Base-by-base conservation (phyloP, 2,329 filamentous ascomycete genomes). In the Aureobasidium melanogenum region DNA sequence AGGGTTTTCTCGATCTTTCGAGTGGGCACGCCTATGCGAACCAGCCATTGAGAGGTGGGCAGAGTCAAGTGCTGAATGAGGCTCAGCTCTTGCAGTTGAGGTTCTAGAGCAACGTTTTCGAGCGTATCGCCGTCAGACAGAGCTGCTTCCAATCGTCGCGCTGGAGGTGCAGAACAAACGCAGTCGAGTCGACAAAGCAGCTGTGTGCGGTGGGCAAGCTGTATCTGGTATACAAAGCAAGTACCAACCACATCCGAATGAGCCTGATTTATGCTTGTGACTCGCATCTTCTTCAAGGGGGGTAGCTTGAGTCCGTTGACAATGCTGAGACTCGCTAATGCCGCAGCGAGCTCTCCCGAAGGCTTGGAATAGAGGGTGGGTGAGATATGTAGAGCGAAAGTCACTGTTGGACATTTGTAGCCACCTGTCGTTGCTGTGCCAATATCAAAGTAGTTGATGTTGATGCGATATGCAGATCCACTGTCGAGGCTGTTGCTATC, bases 191-290 rank as follows among this genome's bases (percentile, higher is more conserved):
- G n/a, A n/a, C n/a, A n/a, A 9, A 60, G 28, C 1, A 72, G 61
- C 15, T 64, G 64, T 1, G 73, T 65, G 7, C 57, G 66, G 41
- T 69, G 64, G 5, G 64, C 57, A 41, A 75, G 72, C 1, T 55
- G 61, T 3, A 73, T 54, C 22, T 76, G 76, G 65, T 84, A 85
- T 0, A 82, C 78, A 50, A 82, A 77, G 63, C 79, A 82, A 43
- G 72, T 74, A 2, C 76, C 75, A 1, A 75, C 73, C 41, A 77
- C 74, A n/a, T 67, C 68, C 12, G 68, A 67, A 60, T 80, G 74
- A 0, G 65, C 55, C 2, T 63, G 64, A 59, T 75, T 71, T 48
- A 81, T 66, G 30, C 65, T 68, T 6, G 73, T 70, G 8, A 77
- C 66, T 32, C 75, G 61, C 63, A 60, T 47, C 61, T 43, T 43